Evolutionary conservation across 176 grass and related monocot species (phyloP), one percentile per base, ranked within the genome.

Genomic region (Eleusine indica): DNA sequence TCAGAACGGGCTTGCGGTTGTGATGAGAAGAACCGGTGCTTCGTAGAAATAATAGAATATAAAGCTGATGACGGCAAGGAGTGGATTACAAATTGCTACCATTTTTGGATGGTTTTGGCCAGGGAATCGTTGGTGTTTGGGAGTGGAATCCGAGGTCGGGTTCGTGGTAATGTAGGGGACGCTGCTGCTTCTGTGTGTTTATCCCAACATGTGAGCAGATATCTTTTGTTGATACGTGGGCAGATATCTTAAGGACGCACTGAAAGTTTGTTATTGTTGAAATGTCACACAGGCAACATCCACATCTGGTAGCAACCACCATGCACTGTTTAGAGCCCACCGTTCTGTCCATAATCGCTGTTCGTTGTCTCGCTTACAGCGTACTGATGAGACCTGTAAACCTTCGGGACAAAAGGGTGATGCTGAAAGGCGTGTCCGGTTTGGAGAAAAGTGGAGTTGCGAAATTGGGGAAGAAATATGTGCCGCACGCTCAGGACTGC

Each of bases 81-180:
- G 51, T 53, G 51, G 51, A 16, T 53, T 47, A 53, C 15, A 14
- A 51, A 51, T 15, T 17, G 51, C 15, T 14, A 17, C 15, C 29
- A 25, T 60, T 58, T 62, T 62, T 62, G 58, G 58, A 62, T 2
- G 58, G 68, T 88, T 88, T 88, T 82, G 90, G 8, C 5, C 15
- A 32, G 53, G 74, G 86, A 71, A 91, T 88, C 90, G 12, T 73
- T 77, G 73, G 38, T 21, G 51, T 74, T 73, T 18, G 69, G 86
- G 86, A 70, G 82, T 41, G 86, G 86, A 88, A 91, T 80, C 90
- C 63, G 19, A 83, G 25, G 44, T n/a, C 22, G 4, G 2, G n/a
- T 25, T 43, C 32, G 37, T 74, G 49, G 49, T n/a, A 66, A 15
- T 21, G 46, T 46, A 64, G 18, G 13, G 11, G 56, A 52, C n/a